Conservation (phyloP, 2,329 filamentous ascomycete species). For the Arthroderma sp. region DNA sequence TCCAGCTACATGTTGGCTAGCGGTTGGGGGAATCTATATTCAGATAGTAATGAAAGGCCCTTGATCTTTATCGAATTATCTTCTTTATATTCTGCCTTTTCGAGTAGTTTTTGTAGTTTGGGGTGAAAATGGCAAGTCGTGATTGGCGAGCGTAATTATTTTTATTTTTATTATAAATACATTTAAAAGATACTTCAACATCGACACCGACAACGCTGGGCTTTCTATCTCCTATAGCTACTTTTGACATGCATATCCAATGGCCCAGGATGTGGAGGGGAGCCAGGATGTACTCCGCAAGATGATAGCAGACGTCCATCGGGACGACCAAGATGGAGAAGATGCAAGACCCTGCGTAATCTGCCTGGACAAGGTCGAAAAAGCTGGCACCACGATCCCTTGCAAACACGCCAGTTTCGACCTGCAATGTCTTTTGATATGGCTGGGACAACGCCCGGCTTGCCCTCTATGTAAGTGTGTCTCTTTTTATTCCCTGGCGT, state of each 20-base stretch:
- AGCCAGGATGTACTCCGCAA: constrained; percentile 35
- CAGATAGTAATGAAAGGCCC: no score
- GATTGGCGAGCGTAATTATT: no score
- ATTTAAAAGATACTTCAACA: no score
- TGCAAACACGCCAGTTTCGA: constrained; percentile 76
- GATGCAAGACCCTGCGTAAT: constrained; percentile 60
- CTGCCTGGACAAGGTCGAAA: constrained; percentile 65
- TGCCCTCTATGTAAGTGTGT: constrained; percentile 66
- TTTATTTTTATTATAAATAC: no score
- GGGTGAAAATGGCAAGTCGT: no score
- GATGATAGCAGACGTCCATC: constrained; percentile 35
- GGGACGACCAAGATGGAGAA: constrained; percentile 20
- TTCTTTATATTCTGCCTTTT: no score
- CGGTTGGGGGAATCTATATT: no score
- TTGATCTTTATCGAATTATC: no score
- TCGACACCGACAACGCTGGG: no score
- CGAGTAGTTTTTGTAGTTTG: no score
- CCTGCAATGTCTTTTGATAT: constrained; percentile 70
- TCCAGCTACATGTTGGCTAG: no score
- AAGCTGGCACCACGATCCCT: constrained; percentile 58
- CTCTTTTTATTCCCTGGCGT: not conserved
- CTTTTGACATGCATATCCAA: constrained; percentile 12
- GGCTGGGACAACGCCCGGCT: constrained; percentile 58
- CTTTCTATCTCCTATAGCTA: no score
- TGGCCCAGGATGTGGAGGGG: constrained; percentile 32